phyloP scores from a whole-genome alignment of 495 filamentous ascomycete genomes.

The Daldinia caldariorum region DNA sequence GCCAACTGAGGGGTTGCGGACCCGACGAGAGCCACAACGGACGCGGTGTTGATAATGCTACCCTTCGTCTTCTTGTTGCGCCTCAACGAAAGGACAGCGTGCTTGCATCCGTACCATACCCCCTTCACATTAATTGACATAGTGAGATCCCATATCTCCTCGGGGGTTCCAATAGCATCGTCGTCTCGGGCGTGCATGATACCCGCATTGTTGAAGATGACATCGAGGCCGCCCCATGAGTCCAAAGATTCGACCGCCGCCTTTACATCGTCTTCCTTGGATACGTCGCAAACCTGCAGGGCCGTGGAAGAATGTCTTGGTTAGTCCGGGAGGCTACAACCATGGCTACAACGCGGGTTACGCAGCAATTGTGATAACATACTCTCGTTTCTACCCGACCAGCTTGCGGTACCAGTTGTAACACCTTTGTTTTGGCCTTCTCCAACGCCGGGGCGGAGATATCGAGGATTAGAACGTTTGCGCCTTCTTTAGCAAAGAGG shows the following conservation, averaged over 20 bases:
- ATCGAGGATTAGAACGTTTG: conserved; percentile 85
- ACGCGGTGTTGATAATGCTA: conserved; percentile 94
- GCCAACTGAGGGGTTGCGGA: conserved; percentile 94
- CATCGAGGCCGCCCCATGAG: conserved; percentile 88
- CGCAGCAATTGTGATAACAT: conserved; percentile 23
- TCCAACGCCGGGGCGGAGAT: conserved; percentile 78
- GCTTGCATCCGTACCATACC: conserved; percentile 96
- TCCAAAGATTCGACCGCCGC: conserved; percentile 77
- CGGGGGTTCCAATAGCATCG: conserved; percentile 84
- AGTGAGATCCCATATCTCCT: conserved; percentile 94
- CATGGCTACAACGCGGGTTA: not conserved
- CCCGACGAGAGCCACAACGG: conserved; percentile 90
- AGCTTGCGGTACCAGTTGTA: conserved; percentile 72
- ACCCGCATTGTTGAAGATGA: conserved; percentile 98
- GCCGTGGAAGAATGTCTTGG: not conserved
- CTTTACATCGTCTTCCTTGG: conserved; percentile 77
- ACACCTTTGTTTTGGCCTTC: conserved; percentile 73
- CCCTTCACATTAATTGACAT: conserved; percentile 98
- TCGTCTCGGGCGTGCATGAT: conserved; percentile 95
- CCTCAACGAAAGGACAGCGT: conserved; percentile 86
- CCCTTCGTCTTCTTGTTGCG: conserved; percentile 78
- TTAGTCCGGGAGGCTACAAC: conserved; percentile 7
- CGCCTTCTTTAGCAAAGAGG: conserved; percentile 91
- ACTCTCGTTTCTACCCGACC: conserved; percentile 67
- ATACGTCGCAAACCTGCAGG: conserved; percentile 65